Percentiles rank a stretch among this genome's conserved stretches.
These are phyloP conservation scores for Hordeum marinum DNA, from an alignment of 176 grass and related monocot species.

Conservation along the genomic window DNA sequence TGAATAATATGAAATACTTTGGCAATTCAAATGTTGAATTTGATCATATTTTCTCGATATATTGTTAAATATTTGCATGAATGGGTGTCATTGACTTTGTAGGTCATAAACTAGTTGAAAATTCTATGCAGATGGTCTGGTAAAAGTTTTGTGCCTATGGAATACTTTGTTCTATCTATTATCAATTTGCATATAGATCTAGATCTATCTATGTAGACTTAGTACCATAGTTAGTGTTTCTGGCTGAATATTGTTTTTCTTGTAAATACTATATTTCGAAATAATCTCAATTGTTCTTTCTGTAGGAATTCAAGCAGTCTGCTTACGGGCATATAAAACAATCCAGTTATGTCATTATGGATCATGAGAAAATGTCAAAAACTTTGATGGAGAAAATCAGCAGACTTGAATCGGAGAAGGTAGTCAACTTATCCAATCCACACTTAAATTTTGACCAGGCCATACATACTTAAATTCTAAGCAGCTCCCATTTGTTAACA, in stretches of 20 bases:
- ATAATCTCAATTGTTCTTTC: conserved; percentile 21
- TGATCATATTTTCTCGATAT: neutral
- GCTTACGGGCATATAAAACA: conserved; percentile 32
- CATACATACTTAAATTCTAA: neutral
- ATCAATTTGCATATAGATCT: conserved; percentile 22
- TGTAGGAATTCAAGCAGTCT: conserved; percentile 62
- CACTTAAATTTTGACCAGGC: neutral
- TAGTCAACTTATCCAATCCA: conserved; percentile 19
- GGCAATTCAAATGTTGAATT: neutral
- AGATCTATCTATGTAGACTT: conserved; percentile 6
- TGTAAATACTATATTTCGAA: neutral
- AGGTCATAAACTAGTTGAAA: conserved; percentile 9
- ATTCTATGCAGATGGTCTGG: neutral
- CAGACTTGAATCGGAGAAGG: conserved; percentile 80
- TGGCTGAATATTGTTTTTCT: neutral
- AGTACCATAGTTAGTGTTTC: neutral
- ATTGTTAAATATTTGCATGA: conserved; percentile 5
- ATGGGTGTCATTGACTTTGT: neutral
- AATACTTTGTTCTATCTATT: conserved; percentile 3
- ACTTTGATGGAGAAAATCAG: conserved; percentile 40
- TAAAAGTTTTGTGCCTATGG: neutral
- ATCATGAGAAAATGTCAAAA: conserved; percentile 45
- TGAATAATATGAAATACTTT: neutral
- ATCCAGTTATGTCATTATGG: conserved; percentile 43
- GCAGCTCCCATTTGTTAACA: neutral